Percentiles rank a stretch among this genome's conserved stretches.
These are phyloP conservation scores for Trichoderma sp. DNA, from an alignment of 2,329 filamentous ascomycete species.

Conservation along the genomic window DNA sequence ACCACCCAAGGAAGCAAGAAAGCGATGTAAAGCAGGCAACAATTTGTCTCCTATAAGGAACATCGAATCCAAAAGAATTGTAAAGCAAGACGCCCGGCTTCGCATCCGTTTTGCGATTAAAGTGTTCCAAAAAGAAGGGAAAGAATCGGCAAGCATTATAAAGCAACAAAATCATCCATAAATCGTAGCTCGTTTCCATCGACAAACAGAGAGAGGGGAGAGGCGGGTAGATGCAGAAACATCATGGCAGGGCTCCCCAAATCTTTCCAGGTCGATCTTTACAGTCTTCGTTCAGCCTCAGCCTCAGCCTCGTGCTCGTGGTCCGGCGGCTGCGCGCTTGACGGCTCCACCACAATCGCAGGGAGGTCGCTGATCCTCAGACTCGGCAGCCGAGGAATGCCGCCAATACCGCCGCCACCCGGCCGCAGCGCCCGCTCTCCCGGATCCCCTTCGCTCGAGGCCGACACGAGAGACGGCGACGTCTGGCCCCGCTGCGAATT, in stretches of 20 bases:
- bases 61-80: background rate
- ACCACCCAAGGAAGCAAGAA: slow-evolving; percentile 5
- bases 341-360: slow-evolving; percentile 47
- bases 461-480: slow-evolving; percentile 6
- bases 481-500: slow-evolving; percentile 32
- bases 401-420: slow-evolving; percentile 42
- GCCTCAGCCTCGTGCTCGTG: background rate
- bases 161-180: slow-evolving; percentile 16
- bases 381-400: slow-evolving; percentile 55
- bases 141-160: slow-evolving; percentile 6
- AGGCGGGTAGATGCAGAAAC: background rate
- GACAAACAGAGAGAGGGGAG: background rate
- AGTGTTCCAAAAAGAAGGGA: background rate
- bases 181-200: slow-evolving; percentile 24
- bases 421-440: slow-evolving; percentile 1
- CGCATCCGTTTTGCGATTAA: slow-evolving; percentile 12
- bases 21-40: background rate
- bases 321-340: slow-evolving; percentile 16
- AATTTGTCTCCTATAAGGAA: background rate
- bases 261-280: slow-evolving; percentile 8
- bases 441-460: slow-evolving; percentile 11
- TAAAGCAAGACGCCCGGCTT: slow-evolving; percentile 18
- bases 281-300: slow-evolving; percentile 14
- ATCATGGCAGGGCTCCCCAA: background rate
- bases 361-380: slow-evolving; percentile 54